phyloP scores from a whole-genome alignment of 179 eudicot genomes.

The Drosera spatulata region DNA sequence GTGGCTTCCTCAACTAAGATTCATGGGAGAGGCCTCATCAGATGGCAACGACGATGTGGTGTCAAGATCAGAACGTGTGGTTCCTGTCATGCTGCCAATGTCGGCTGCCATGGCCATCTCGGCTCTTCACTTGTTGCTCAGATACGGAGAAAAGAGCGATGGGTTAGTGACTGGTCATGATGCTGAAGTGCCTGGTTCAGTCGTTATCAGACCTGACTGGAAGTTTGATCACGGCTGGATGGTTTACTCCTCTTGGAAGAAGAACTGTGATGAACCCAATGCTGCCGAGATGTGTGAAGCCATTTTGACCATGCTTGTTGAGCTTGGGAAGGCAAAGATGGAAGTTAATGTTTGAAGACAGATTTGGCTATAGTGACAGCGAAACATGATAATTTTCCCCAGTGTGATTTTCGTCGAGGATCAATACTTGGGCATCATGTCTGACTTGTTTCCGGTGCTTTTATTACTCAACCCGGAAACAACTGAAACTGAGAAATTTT shows the following conservation, averaged over 20 bases:
- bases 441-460: too few species aligned
- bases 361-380: too few species aligned
- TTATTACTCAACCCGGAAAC: too few species aligned
- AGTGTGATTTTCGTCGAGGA: too few species aligned
- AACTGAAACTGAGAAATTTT: too few species aligned
- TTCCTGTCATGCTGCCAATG: constrained; percentile 68
- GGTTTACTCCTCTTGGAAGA: constrained; percentile 84
- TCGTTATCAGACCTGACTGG: constrained; percentile 60
- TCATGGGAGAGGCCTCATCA: constrained; percentile 5
- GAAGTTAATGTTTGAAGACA: too few species aligned
- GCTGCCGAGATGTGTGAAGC: constrained; percentile 88
- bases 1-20: constrained; percentile 42
- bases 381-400: too few species aligned
- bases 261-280: constrained; percentile 44
- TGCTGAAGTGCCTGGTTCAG: constrained; percentile 95
- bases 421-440: too few species aligned
- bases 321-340: constrained; percentile 32
- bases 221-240: constrained; percentile 93
- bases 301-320: constrained; percentile 66
- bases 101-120: constrained; percentile 75
- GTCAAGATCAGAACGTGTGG: constrained; percentile 22
- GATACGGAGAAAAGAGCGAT: constrained; percentile 91
- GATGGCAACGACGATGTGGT: constrained; percentile 8
- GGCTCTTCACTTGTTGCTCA: constrained; percentile 64
- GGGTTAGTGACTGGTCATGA: constrained; percentile 87